Base-by-base conservation (phyloP, 768 basidiomycete species). In the Serendipita sp. region DNA sequence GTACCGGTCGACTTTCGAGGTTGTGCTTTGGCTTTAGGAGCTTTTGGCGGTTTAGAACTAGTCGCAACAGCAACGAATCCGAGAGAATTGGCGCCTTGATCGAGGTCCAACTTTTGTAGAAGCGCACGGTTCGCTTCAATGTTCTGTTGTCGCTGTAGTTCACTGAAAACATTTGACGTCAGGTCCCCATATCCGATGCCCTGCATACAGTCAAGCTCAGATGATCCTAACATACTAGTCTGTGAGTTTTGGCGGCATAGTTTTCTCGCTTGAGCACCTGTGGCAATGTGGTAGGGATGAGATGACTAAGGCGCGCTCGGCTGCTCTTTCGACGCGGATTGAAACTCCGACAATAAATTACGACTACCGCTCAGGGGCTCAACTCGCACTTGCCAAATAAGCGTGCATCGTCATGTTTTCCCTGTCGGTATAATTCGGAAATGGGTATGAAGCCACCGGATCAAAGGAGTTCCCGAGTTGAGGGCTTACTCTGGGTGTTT, bases 41-140 rank as follows among this genome's bases (percentile, higher is more conserved):
- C 30, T 72, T 66, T 62, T 64, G 43, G n/a, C 64, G 61, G 1
- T 62, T 20, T 34, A 67, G 66, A 26, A 2, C 69, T 74, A 58
- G 75, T 77, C 64, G 66, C 72, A 63, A 71, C 81, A 17, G 65
- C 72, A 9, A 77, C 70, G 9, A 81, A 68, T 20, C 77, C 76
- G 5, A 87, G 74, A 16, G 74, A 71, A 3, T 75, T 72, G 41
- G 77, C 77, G 1, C 81, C 81, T 66, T 80, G 79, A 67, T 81
- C 79, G 33, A 88, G 75, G 17, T 86, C 81, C 17, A 91, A 79
- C 68, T 88, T 73, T 66, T 86, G 82, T 41, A 92, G 76, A 7
- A 90, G 75, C 2, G 81, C 84, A 44, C 81, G 83, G 70, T 92
- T 92, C 60, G 86, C 80, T 13, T 86, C 88, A 48, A 91, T 89